Conservation (phyloP, 306 rosid species). For the Hippophae rhamnoides region DNA sequence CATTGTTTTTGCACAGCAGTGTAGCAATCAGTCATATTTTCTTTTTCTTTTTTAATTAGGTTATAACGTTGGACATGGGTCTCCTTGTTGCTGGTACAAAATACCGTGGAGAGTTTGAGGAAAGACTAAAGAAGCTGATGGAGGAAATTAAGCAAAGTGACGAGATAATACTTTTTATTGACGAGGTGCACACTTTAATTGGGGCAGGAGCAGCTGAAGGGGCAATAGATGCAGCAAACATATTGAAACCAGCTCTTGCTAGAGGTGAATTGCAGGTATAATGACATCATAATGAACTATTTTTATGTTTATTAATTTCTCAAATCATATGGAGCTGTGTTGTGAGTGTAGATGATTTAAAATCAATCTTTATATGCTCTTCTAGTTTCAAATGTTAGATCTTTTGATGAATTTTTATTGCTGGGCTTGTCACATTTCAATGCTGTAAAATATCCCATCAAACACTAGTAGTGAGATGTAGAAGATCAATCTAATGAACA, state of each 20-base stretch:
- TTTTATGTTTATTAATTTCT: slow-evolving; percentile 1
- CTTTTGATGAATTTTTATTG: background rate
- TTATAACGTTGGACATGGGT: slow-evolving; percentile 94
- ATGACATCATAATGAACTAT: background rate
- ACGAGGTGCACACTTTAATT: slow-evolving; percentile 89
- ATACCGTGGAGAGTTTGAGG: slow-evolving; percentile 99
- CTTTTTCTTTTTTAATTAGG: slow-evolving; percentile 33
- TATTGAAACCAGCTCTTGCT: slow-evolving; percentile 92
- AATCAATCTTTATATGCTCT: background rate
- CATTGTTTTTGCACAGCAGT: too few relatives aligned
- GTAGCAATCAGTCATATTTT: too few relatives aligned
- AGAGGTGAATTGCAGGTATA: slow-evolving; percentile 95
- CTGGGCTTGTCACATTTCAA: background rate
- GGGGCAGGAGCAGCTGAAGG: slow-evolving; percentile 99
- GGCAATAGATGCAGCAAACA: slow-evolving; percentile 94
- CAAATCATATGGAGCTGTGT: background rate
- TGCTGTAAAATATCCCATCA: background rate
- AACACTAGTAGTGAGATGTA: too few relatives aligned
- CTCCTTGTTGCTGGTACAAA: slow-evolving; percentile 96
- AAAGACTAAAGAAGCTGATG: slow-evolving; percentile 88
- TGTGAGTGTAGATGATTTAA: background rate
- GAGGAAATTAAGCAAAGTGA: slow-evolving; percentile 97
- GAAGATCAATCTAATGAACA: background rate
- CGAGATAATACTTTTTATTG: slow-evolving; percentile 82
- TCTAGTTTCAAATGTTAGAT: background rate